Percentiles rank a stretch among this genome's conserved stretches.
Evolutionary conservation across 805 yeast genomes (phyloP).

Genomic region (Suhomyces xylopsoci): DNA sequence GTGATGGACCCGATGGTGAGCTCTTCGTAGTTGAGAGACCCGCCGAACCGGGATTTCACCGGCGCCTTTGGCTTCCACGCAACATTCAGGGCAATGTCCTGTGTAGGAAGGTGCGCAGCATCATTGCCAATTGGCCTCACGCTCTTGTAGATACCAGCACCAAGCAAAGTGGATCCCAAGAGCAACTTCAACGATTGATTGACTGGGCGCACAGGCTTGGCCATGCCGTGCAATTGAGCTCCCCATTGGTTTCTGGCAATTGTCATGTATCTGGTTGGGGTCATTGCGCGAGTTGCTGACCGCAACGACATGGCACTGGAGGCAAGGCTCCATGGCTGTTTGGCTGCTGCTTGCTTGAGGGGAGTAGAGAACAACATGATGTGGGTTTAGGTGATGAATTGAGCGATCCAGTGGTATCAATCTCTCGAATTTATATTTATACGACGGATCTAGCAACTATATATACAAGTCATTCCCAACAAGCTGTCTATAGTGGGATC

Average conservation of each 20-base stretch:
- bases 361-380: neutral
- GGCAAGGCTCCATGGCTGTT: neutral
- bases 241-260: neutral
- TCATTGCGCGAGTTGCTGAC: neutral
- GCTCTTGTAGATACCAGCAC: neutral
- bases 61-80: neutral
- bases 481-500: neutral
- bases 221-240: neutral
- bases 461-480: neutral
- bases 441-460: neutral
- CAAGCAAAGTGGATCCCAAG: neutral
- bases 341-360: neutral
- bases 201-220: neutral
- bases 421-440: neutral
- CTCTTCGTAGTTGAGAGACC: slow-evolving; percentile 56
- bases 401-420: neutral
- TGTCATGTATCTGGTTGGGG: neutral
- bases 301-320: neutral
- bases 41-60: slow-evolving; percentile 30
- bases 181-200: neutral
- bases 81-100: neutral
- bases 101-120: slow-evolving; percentile 7
- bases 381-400: neutral
- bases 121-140: slow-evolving; percentile 8
- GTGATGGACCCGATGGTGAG: slow-evolving; percentile 61